A percentile compares a stretch with the other conserved stretches of the same genome.
Evolutionary conservation across 768 basidiomycete genomes (phyloP).

Genomic region (Russula compacta): DNA sequence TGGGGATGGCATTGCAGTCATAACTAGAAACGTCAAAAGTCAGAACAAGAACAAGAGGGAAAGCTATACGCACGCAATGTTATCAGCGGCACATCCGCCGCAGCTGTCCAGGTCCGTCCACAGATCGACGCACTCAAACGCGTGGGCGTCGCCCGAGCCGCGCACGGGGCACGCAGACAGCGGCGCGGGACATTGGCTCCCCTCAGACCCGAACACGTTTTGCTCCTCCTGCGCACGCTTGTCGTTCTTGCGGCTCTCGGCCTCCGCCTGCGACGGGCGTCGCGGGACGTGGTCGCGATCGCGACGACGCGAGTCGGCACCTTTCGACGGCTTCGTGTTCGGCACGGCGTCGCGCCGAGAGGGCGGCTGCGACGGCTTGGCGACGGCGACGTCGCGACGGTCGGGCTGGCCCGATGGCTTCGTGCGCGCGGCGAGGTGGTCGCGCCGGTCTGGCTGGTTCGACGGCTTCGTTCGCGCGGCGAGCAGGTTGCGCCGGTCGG

Average conservation of each 20-base stretch:
- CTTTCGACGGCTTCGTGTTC: no score
- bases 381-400: neutral
- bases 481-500: neutral
- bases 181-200: conserved; percentile 1
- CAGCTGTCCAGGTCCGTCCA: conserved; percentile 25
- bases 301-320: neutral
- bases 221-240: neutral
- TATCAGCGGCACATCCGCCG: conserved; percentile 26
- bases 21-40: conserved; percentile 15
- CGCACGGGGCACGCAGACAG: conserved; percentile 8
- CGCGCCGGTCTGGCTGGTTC: no score
- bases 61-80: conserved; percentile 19
- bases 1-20: conserved; percentile 24
- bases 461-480: neutral
- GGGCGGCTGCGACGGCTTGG: no score
- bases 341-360: no score
- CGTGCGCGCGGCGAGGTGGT: neutral
- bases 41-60: neutral
- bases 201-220: neutral
- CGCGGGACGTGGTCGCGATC: neutral
- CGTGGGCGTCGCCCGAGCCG: conserved; percentile 12
- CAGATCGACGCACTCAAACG: conserved; percentile 27
- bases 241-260: no score
- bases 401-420: neutral
- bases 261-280: no score